Evolutionary conservation across 768 basidiomycete genomes (phyloP), one percentile per base, ranked within the genome.

Genomic region (Gymnopilus dilepis): DNA sequence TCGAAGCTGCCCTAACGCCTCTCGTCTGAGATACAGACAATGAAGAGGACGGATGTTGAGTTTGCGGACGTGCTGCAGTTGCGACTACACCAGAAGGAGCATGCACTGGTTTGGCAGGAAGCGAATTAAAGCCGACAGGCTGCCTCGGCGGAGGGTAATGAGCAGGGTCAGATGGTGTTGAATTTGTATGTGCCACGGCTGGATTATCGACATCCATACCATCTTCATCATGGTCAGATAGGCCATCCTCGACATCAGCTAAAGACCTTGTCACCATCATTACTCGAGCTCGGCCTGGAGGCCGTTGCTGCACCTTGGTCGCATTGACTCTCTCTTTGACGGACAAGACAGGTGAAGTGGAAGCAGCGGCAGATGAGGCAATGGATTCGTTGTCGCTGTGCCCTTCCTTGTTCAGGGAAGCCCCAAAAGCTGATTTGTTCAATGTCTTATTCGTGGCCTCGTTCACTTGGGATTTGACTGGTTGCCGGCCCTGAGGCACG

Each of bases 311-410:
- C 4, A 37, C 21, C 40, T 61, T 4, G 1, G 24, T 11, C 31
- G 48, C 7, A 21, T 0, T 13, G 9, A 33, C 43, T 31, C n/a
- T 58, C 15, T 34, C 30, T 6, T n/a, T 34, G 19, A 22, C 19
- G 19, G 45, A 37, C 31, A 50, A 31, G 3, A 28, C 12, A 37
- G 62, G 58, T 6, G 61, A 53, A 15, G 54, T 47, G 2, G 60
- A 62, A 21, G 59, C 53, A 28, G 63, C 43, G 41, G 56, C 60
- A 11, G 72, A 72, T 3, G 71, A 73, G 1, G 65, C 67, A 45
- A 71, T 72, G 2, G 72, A 72, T 31, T 67, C 65, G 33, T 54
- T 38, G 57, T 71, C 68, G 30, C 70, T 70, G 26, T 70, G 31
- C 30, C 50, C 58, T 40, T 33, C 61, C 26, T 51, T 51, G 33